Evolutionary conservation across 306 rosid genomes (phyloP).

Genomic region (Prunus salicina): DNA sequence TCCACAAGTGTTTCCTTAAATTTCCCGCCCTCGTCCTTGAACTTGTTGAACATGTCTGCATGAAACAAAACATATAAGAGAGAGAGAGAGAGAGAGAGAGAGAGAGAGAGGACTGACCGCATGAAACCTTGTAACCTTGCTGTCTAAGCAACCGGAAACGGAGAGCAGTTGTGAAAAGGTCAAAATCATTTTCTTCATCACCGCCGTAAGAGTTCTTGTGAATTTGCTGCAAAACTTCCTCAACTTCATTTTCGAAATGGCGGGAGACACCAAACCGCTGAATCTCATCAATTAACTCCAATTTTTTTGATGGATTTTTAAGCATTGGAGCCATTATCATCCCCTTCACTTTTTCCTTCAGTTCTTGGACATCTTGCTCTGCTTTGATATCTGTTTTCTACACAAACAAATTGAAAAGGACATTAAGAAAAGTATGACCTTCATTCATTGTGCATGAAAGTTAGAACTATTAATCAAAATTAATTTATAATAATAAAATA

Average conservation of each 20-base stretch:
- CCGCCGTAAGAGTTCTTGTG: background rate
- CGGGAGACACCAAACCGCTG: constrained; percentile 23
- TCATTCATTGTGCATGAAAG: no score
- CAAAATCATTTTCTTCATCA: background rate
- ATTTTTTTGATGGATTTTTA: constrained; percentile 3
- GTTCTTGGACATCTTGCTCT: no score
- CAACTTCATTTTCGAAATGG: constrained; percentile 39
- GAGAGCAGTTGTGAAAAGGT: constrained; percentile 22
- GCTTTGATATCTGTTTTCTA: no score
- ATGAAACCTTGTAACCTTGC: constrained; percentile 26
- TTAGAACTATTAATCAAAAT: no score
- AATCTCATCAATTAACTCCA: constrained; percentile 28
- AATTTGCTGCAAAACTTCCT: constrained; percentile 18
- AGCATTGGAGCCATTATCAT: background rate
- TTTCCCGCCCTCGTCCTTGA: background rate
- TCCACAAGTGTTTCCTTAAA: background rate
- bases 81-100: no score
- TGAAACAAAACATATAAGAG: no score
- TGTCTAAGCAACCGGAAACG: constrained; percentile 44
- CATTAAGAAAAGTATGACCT: no score
- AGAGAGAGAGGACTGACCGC: constrained; percentile 10
- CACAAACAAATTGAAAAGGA: no score
- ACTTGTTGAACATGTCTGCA: constrained; percentile 13
- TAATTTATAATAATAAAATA: no score
- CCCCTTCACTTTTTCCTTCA: constrained; percentile 36